These are phyloP conservation scores for Pyricularia sp. DNA, from an alignment of 2,329 filamentous ascomycete species.

Conservation along the genomic window DNA sequence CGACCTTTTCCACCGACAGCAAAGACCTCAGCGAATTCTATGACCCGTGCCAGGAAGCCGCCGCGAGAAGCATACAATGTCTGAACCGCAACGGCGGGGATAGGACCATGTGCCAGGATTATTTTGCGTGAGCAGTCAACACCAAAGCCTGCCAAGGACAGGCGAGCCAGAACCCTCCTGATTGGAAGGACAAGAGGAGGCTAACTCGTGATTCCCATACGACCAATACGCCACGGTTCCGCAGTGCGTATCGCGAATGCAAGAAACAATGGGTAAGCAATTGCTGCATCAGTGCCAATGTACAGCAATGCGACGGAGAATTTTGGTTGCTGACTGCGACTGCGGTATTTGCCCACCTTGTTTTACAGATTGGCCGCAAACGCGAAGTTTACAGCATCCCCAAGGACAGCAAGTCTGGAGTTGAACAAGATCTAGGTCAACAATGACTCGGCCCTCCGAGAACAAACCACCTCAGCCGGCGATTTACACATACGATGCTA, in stretches of 20 bases:
- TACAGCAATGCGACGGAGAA: background rate
- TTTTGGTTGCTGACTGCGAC: background rate
- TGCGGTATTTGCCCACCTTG: too few species aligned
- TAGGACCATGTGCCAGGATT: constrained; percentile 80
- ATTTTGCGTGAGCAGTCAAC: constrained; percentile 63
- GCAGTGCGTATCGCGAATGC: constrained; percentile 82
- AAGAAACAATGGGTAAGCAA: constrained; percentile 75
- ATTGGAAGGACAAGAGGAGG: background rate
- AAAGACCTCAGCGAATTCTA: constrained; percentile 84
- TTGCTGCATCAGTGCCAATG: background rate
- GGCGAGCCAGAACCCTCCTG: background rate
- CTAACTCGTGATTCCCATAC: background rate
- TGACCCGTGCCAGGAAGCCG: constrained; percentile 91
- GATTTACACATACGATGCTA: background rate
- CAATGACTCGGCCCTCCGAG: background rate
- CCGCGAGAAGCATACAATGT: constrained; percentile 72
- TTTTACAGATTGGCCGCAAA: background rate
- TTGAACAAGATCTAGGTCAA: background rate
- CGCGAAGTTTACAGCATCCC: background rate
- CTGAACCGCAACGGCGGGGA: constrained; percentile 81
- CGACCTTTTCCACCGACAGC: constrained; percentile 29
- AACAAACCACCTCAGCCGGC: background rate
- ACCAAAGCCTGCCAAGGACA: background rate
- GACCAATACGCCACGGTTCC: constrained; percentile 5
- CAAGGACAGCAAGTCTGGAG: background rate